Evolutionary conservation across 1,139 yeast species (phyloP), one percentile per base, ranked within the genome.

Genomic region (Meyerozyma athensensis): DNA sequence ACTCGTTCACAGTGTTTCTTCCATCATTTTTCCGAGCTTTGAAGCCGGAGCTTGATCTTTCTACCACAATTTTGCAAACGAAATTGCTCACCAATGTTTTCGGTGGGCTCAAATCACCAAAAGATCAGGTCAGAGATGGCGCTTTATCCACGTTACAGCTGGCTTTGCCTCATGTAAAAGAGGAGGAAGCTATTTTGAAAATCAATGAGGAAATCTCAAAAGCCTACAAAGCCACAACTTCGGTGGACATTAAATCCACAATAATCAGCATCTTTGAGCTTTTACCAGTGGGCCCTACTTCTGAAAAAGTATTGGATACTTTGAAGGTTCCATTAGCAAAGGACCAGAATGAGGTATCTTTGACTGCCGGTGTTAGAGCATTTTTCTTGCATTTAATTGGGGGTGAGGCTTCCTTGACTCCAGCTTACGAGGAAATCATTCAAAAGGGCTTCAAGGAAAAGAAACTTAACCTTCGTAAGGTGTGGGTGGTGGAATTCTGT

Each of bases 301-400:
- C 72, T 1, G 43, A 48, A 5, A 61, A 61, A 21, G 58, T 81
- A 9, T 58, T 77, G 2, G 52, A 61, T 2, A 66, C 62, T 0
- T 52, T 87, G 26, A 46, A 70, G 2, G 71, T 83, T 1, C 60
- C 79, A 13, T 66, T 83, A 7, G 48, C 74, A 1, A 89, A 86
- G 50, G 97, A 90, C 52, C 76, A 79, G 38, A 86, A 87, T 48
- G 97, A 92, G 54, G 31, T 49, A 1, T 78, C 86, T 0, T 65
- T 87, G 36, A 45, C 62, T 2, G 62, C 67, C 5, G 64, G 79
- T 43, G 62, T 82, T n/a, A 57, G 61, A n/a, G 67, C 79, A 0
- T 74, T 75, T 43, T 68, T 73, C 36, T 47, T 49, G 19, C 81
- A 74, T 47, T 62, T 70, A 26, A 54, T 66, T 19, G 37, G 34